Conservation (phyloP, 352 stramenopile species). For the Phytophthora hybrid region DNA sequence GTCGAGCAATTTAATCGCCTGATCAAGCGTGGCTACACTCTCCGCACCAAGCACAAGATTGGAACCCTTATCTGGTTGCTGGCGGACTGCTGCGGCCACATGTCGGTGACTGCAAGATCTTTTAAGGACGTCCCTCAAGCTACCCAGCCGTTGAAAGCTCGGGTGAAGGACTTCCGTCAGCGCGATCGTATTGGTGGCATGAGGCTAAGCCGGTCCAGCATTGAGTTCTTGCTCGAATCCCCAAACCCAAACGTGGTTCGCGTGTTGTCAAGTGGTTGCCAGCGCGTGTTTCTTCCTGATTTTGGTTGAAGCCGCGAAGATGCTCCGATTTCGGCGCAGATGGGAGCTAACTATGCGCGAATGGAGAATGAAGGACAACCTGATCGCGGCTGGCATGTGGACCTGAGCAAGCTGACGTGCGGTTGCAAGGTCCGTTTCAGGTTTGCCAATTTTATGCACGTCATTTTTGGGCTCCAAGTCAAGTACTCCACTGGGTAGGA, state of each 20-base stretch:
- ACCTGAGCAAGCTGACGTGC: neutral
- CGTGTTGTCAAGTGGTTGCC: neutral
- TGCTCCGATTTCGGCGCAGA: constrained; percentile 4
- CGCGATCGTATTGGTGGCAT: neutral
- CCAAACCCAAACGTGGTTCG: neutral
- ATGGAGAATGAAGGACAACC: constrained; percentile 7
- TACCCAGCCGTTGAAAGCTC: neutral
- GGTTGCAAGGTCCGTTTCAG: constrained; percentile 10
- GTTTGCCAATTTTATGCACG: constrained; percentile 2
- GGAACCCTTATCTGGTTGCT: neutral
- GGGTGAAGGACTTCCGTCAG: constrained; percentile 2
- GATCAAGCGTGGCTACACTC: constrained; percentile 1
- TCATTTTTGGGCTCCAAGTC: constrained; percentile 4
- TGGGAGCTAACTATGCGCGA: constrained; percentile 5
- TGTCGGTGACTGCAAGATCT: neutral
- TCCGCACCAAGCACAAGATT: neutral
- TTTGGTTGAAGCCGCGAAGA: neutral
- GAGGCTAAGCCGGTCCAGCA: neutral
- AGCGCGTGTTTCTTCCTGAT: constrained; percentile 1
- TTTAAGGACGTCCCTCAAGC: neutral
- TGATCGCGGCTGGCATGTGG: neutral
- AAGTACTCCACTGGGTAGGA: constrained; percentile 6
- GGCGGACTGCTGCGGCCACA: neutral
- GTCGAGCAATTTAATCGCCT: constrained; percentile 1
- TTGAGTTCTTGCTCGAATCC: neutral